phyloP scores from a whole-genome alignment of 306 rosid species.

The Prosopis cineraria region DNA sequence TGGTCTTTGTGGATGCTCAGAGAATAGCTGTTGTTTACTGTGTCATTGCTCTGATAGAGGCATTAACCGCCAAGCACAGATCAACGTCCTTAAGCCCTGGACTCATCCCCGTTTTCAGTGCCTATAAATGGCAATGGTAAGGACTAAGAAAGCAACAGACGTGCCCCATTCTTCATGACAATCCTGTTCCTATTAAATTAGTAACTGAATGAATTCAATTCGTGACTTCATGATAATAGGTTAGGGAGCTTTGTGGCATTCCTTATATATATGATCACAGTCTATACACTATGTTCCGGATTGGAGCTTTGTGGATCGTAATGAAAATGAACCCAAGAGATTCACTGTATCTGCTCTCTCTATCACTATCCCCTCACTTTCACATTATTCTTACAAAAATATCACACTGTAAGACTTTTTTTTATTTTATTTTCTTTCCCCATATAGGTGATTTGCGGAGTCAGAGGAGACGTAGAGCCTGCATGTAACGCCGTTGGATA shows the following conservation, averaged over 20 bases:
- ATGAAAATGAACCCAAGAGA: slow-evolving; percentile 12
- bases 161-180: background rate
- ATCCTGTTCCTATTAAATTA: background rate
- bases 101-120: slow-evolving; percentile 55
- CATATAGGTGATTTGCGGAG: slow-evolving; percentile 62
- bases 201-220: background rate
- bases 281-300: slow-evolving; percentile 70
- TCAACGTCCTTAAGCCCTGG: slow-evolving; percentile 48
- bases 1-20: slow-evolving; percentile 36
- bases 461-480: slow-evolving; percentile 74
- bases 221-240: slow-evolving; percentile 42
- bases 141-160: background rate
- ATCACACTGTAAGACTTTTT: background rate
- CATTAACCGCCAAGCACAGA: slow-evolving; percentile 52
- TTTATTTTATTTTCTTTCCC: background rate
- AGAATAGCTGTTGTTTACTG: slow-evolving; percentile 75
- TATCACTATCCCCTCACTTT: background rate
- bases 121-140: slow-evolving; percentile 75
- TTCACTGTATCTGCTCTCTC: slow-evolving; percentile 44
- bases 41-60: slow-evolving; percentile 66
- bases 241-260: slow-evolving; percentile 64
- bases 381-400: background rate
- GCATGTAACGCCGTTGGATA: slow-evolving; percentile 79
- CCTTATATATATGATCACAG: slow-evolving; percentile 59
- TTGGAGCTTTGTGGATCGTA: slow-evolving; percentile 53